These are phyloP conservation scores for Hypomyces rosellus DNA, from an alignment of 2,329 filamentous ascomycete genomes.

Conservation along the genomic window DNA sequence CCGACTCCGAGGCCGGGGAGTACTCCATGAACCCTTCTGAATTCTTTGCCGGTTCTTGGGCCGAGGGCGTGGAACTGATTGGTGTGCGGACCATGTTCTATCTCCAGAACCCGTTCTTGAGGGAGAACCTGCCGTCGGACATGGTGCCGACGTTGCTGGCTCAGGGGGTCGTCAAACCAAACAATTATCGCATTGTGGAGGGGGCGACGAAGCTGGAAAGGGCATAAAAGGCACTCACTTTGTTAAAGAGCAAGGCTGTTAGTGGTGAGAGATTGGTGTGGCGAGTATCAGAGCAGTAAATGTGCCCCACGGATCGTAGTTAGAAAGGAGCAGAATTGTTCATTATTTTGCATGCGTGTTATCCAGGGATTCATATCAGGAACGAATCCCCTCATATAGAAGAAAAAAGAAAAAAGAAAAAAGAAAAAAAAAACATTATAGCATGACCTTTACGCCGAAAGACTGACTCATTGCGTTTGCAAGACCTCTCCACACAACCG, in stretches of 20 bases:
- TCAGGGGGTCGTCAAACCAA: slow-evolving; percentile 33
- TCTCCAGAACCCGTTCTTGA: slow-evolving; percentile 48
- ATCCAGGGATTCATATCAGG: too few species aligned
- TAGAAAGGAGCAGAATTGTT: background rate
- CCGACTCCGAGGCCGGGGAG: slow-evolving; percentile 38
- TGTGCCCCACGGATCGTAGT: too few species aligned
- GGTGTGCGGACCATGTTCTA: slow-evolving; percentile 42
- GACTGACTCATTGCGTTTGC: too few species aligned
- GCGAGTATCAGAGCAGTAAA: slow-evolving; percentile 18
- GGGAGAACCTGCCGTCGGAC: slow-evolving; percentile 46
- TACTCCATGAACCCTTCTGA: slow-evolving; percentile 48
- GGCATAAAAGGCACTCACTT: slow-evolving; percentile 31
- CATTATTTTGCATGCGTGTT: background rate
- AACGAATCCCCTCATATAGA: too few species aligned
- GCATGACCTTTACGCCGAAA: too few species aligned
- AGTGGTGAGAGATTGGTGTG: slow-evolving; percentile 38
- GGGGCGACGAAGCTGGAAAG: slow-evolving; percentile 32
- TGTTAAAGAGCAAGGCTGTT: slow-evolving; percentile 29
- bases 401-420: too few species aligned
- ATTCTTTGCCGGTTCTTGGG: slow-evolving; percentile 38
- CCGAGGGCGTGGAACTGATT: slow-evolving; percentile 42
- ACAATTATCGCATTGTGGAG: slow-evolving; percentile 36
- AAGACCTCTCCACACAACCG: too few species aligned
- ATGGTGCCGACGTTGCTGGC: slow-evolving; percentile 46
- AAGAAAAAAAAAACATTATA: too few species aligned